Base-by-base conservation (phyloP, 2,329 filamentous ascomycete species). In the Endothia cerciana region DNA sequence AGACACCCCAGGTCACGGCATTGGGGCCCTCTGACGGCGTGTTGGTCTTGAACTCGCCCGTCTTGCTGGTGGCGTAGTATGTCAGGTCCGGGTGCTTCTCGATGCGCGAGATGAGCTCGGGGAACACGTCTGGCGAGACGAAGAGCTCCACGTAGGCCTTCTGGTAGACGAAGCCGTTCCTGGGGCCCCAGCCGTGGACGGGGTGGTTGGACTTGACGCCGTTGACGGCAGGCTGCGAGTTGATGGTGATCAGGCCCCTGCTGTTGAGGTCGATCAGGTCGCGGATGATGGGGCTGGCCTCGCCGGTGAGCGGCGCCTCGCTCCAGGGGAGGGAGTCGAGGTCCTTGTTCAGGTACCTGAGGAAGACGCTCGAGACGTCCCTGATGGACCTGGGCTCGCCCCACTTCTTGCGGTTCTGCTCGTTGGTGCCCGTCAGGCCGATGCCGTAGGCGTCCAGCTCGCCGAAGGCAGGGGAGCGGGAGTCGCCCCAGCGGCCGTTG, bases 1-100 rank as follows among this genome's bases (percentile, higher is more conserved):
- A 99, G 41, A 99, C 96, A 78, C 95, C 95, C 95, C 95, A 99
- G 1, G 95, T 99, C 60, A 99, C 92, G n/a, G 95, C 95, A 73
- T 99, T 99, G 45, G 95, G 95, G 6, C 93, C 92, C 71, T 96
- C 93, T 28, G 88, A 87, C 10, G 89, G 89, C 1, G 93, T 89
- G 74, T 99, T 98, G 36, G 93, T 95, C 77, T 89, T 89, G 64
- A 98, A 83, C 65, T 90, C 87, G 36, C 94, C 94, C 25, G 85
- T 84, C 77, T 92, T 94, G 72, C 92, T 95, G 68, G 97, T 93
- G 57, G 93, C 93, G 74, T 98, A 97, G 81, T 96, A 99, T 0
- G 94, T 97, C 74, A 99, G 82, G 71, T 96, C 91, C 3, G 89
- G 86, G 73, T 95, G 87, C 58, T 85, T 82, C 71, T 94, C 87